phyloP scores from a whole-genome alignment of 2,329 filamentous ascomycete species.

The Pseudofabraea citricarpa region DNA sequence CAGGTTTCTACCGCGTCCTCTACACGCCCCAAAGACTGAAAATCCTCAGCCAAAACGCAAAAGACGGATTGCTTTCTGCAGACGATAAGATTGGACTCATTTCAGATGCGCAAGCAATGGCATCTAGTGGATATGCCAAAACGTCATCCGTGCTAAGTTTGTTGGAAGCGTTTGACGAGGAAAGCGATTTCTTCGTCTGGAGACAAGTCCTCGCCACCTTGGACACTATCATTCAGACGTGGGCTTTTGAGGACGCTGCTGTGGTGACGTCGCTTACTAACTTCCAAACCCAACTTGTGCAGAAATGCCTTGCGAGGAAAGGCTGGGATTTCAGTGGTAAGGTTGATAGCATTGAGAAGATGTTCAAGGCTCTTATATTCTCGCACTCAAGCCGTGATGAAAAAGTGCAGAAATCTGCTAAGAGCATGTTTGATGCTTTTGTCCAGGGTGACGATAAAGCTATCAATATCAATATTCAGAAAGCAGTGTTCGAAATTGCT shows the following conservation, averaged over 20 bases:
- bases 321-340: slow-evolving; percentile 7
- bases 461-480: slow-evolving; percentile 11
- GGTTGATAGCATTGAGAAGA: slow-evolving; percentile 5
- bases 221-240: slow-evolving; percentile 7
- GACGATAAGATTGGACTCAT: slow-evolving; percentile 69
- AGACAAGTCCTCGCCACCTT: slow-evolving; percentile 5
- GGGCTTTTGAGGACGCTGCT: slow-evolving; percentile 4
- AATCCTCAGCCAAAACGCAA: slow-evolving; percentile 53
- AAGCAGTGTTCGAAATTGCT: slow-evolving; percentile 8
- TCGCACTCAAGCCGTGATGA: neutral
- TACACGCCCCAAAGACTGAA: slow-evolving; percentile 59
- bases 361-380: slow-evolving; percentile 10
- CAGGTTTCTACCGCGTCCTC: slow-evolving; percentile 62
- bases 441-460: slow-evolving; percentile 7
- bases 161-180: slow-evolving; percentile 4
- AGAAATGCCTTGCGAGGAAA: neutral
- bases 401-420: slow-evolving; percentile 5
- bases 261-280: slow-evolving; percentile 1
- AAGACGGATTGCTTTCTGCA: slow-evolving; percentile 51
- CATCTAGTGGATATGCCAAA: slow-evolving; percentile 22
- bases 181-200: slow-evolving; percentile 10
- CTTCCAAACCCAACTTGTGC: slow-evolving; percentile 3
- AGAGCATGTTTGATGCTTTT: slow-evolving; percentile 9
- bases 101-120: slow-evolving; percentile 61
- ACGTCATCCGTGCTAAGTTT: slow-evolving; percentile 5